Evolutionary conservation across 108 stramenopile species (phyloP).

Genomic region (Epithemia pelagica): DNA sequence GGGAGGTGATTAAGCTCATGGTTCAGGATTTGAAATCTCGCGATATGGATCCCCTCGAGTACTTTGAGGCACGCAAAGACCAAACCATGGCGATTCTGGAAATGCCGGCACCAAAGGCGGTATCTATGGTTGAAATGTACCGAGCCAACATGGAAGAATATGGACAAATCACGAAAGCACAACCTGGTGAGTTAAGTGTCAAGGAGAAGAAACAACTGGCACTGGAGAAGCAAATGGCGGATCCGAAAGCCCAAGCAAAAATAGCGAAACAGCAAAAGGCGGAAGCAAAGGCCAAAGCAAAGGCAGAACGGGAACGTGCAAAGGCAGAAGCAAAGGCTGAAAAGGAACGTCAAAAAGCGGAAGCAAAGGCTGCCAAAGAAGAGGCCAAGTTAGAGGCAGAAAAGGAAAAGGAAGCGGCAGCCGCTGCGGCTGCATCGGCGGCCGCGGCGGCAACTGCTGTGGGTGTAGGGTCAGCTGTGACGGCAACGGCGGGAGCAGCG

Average conservation of each 20-base stretch:
- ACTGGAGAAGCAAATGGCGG: conserved; percentile 7
- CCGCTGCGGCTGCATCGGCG: conserved; percentile 26
- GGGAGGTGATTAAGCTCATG: conserved; percentile 61
- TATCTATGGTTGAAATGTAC: conserved; percentile 20
- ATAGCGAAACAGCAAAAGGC: conserved; percentile 20
- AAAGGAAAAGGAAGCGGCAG: conserved; percentile 23
- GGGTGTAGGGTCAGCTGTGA: conserved; percentile 21
- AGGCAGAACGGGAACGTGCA: conserved; percentile 19
- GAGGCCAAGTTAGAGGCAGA: conserved; percentile 15
- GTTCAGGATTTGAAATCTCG: conserved; percentile 64
- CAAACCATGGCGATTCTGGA: conserved; percentile 25
- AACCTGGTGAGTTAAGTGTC: conserved; percentile 39
- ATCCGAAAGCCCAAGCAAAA: conserved; percentile 21
- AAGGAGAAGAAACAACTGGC: conserved; percentile 36
- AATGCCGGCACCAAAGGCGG: conserved; percentile 35
- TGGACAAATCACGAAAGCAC: conserved; percentile 35
- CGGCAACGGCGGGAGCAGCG: conserved; percentile 6
- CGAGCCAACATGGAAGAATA: conserved; percentile 36
- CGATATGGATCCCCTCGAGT: conserved; percentile 57
- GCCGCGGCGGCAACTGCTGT: conserved; percentile 15
- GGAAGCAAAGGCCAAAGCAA: conserved; percentile 26
- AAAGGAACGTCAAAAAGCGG: conserved; percentile 20
- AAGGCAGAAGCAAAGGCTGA: conserved; percentile 24
- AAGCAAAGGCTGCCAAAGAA: conserved; percentile 23
- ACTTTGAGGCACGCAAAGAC: conserved; percentile 44